Evolutionary conservation across 2,329 filamentous ascomycete species (phyloP), one percentile per base, ranked within the genome.

Genomic region (Rutstroemia sp.): DNA sequence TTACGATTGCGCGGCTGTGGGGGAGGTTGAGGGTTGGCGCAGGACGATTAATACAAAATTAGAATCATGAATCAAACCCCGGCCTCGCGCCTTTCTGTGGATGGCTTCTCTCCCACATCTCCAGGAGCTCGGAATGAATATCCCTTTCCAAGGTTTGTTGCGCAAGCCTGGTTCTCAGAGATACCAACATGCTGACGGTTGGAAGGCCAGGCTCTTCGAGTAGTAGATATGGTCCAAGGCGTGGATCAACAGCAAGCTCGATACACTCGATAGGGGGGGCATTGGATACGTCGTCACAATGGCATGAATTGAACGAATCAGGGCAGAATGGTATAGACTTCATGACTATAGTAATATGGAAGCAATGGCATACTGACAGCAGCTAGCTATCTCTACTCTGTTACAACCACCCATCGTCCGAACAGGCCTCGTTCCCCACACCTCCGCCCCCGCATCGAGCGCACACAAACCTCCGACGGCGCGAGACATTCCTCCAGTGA

Each of bases 401-500:
- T 80, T 97, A 4, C 89, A 95, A 68, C 87, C 90, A 27, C 89
- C 92, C 3, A 95, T 96, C 63, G 84, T 95, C 57, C 84, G 92
- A 61, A 95, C 92, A 2, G 92, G 92, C 56, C 80, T 96, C 50
- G 78, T 91, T 54, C 88, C 92, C 21, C 87, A 95, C 70, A 87
- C 86, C 0, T 78, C 85, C 2, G 83, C 87, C 2, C 82, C 88
- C 1, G 72, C 73, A 16, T 82, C 83, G n/a, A 87, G 83, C 65
- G 77, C 85, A 14, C 89, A 94, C 67, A 92, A 87, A 64, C 86
- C 89, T 14, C 92, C 92, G 0, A 95, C 90, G 1, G 79, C 88
- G 17, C 83, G 83, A 70, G 92, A 99, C 69, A 99, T 99, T 39
- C 92, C 92, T 1, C 92, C 92, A 0, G 94, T 99, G 0, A 86